These are phyloP conservation scores for Coemansia sp. DNA, from an alignment of 192 early-diverging fungal genomes.

Conservation along the genomic window DNA sequence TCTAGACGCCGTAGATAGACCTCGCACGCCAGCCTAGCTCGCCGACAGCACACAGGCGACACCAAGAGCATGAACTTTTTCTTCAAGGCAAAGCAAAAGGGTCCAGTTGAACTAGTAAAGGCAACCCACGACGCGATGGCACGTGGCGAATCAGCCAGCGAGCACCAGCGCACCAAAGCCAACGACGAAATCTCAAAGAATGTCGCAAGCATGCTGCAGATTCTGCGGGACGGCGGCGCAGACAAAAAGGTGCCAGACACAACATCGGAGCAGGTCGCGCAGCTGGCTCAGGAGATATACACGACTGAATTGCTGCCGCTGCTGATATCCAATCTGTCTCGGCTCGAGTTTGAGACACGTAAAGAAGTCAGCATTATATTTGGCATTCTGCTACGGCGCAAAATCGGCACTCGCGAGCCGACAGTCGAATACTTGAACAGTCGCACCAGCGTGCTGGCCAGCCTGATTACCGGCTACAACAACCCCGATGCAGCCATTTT, in stretches of 20 bases:
- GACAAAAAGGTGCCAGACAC: constrained; percentile 53
- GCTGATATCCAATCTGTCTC: constrained; percentile 84
- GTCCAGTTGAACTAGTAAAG: constrained; percentile 86
- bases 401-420: constrained; percentile 91
- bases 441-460: constrained; percentile 78
- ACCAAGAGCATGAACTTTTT: constrained; percentile 64
- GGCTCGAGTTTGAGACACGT: constrained; percentile 88
- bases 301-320: constrained; percentile 85
- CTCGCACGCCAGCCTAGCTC: constrained; percentile 5
- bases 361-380: constrained; percentile 99
- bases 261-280: constrained; percentile 84
- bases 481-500: constrained; percentile 95
- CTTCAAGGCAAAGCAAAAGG: constrained; percentile 80
- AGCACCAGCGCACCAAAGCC: constrained; percentile 67
- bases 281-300: constrained; percentile 95
- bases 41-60: constrained; percentile 2
- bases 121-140: constrained; percentile 81
- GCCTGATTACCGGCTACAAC: constrained; percentile 87
- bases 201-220: constrained; percentile 86
- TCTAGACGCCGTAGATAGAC: constrained; percentile 9
- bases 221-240: constrained; percentile 94
- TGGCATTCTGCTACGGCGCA: constrained; percentile 91
- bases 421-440: constrained; percentile 93
- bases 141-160: constrained; percentile 59
- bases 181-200: constrained; percentile 98